These are phyloP conservation scores for Trypanosoma lewisi DNA, from an alignment of 208 protist species.

Conservation along the genomic window DNA sequence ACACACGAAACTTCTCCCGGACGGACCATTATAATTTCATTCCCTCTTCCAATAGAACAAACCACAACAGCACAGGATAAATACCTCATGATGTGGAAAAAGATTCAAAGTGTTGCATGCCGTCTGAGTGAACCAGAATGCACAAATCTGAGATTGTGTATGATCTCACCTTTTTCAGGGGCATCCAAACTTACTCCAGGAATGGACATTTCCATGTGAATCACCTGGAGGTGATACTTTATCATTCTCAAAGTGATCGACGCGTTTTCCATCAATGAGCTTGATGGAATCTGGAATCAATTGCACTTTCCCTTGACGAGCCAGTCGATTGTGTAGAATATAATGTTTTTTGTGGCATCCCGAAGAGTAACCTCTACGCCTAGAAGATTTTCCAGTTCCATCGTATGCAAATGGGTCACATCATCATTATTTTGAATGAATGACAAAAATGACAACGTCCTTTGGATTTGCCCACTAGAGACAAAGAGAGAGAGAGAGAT, in stretches of 20 bases:
- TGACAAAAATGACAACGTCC: slow-evolving; percentile 3
- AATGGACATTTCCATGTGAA: not conserved
- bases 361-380: slow-evolving; percentile 13
- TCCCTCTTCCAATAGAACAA: not conserved
- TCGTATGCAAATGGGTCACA: not conserved
- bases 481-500: too few relatives aligned
- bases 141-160: slow-evolving; percentile 13
- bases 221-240: not conserved
- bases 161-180: slow-evolving; percentile 16
- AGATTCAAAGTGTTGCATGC: slow-evolving; percentile 12
- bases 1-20: slow-evolving; percentile 14
- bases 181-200: slow-evolving; percentile 4
- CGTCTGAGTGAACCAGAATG: slow-evolving; percentile 6
- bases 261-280: not conserved
- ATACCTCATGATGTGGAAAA: slow-evolving; percentile 24
- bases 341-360: slow-evolving; percentile 1
- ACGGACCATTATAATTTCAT: not conserved
- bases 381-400: slow-evolving; percentile 16
- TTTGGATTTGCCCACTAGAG: slow-evolving; percentile 28
- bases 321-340: slow-evolving; percentile 1
- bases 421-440: slow-evolving; percentile 4
- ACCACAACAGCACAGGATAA: slow-evolving; percentile 7
- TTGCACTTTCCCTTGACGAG: slow-evolving; percentile 2
- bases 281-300: slow-evolving; percentile 11
- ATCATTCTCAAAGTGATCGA: slow-evolving; percentile 13